A percentile compares a stretch with the other conserved stretches of the same genome.
Conservation (phyloP, 441 rosid genomes). For the Mallotus japonicus region DNA sequence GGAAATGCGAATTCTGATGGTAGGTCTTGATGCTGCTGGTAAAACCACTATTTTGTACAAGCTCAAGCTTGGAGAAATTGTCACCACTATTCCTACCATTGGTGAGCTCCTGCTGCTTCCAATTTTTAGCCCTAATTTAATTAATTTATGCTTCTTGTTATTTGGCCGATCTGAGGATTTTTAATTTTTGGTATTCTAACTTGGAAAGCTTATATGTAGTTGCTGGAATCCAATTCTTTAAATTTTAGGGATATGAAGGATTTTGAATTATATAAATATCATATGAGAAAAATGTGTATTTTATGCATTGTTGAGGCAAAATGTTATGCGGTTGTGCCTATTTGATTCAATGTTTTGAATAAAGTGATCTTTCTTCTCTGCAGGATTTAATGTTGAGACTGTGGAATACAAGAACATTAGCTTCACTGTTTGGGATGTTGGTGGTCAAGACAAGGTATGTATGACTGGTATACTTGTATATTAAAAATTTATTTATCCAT, state of each 20-base stretch:
- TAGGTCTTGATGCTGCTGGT: constrained; percentile 92
- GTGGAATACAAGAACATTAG: constrained; percentile 21
- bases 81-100: constrained; percentile 48
- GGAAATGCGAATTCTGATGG: constrained; percentile 90
- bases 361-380: background rate
- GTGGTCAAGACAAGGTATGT: constrained; percentile 21
- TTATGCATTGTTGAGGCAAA: too few relatives aligned
- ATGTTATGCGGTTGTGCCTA: too few relatives aligned
- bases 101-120: constrained; percentile 10
- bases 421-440: constrained; percentile 23
- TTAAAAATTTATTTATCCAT: background rate
- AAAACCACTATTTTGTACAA: constrained; percentile 83
- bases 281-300: too few relatives aligned
- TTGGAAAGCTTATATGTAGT: too few relatives aligned
- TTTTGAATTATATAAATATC: too few relatives aligned
- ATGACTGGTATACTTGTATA: background rate
- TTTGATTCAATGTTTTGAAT: background rate
- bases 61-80: constrained; percentile 88
- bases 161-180: too few relatives aligned
- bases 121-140: too few relatives aligned
- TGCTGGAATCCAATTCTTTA: too few relatives aligned
- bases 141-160: too few relatives aligned
- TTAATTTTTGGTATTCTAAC: too few relatives aligned
- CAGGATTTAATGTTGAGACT: constrained; percentile 19
- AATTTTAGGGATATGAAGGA: too few relatives aligned